phyloP scores from a whole-genome alignment of 2,329 filamentous ascomycete species.

The Trematosphaeria pertusa region DNA sequence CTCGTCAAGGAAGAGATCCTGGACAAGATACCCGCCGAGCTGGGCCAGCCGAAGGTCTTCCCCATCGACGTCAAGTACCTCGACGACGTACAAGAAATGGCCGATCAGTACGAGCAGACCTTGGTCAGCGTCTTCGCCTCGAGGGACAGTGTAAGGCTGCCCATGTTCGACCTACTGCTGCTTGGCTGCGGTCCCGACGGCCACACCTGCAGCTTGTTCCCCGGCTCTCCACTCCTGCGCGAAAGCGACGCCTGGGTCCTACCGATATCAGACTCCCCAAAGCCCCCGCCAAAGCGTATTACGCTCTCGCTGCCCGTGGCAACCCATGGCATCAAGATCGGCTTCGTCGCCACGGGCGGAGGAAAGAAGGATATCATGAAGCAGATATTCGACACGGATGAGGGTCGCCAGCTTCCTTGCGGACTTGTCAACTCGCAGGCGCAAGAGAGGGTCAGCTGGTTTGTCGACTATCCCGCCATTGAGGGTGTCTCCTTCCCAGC shows the following conservation, averaged over 20 bases:
- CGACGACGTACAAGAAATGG: conserved; percentile 86
- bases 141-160: conserved; percentile 91
- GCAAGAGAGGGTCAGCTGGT: conserved; percentile 92
- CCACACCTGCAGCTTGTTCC: conserved; percentile 97
- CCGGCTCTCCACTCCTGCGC: conserved; percentile 82
- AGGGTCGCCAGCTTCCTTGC: conserved; percentile 78
- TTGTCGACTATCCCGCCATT: conserved; percentile 84
- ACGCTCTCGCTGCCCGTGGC: conserved; percentile 92
- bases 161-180: conserved; percentile 92
- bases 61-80: conserved; percentile 74
- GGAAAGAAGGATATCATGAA: conserved; percentile 93
- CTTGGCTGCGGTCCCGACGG: conserved; percentile 95
- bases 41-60: conserved; percentile 75
- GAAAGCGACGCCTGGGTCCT: conserved; percentile 92
- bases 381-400: conserved; percentile 84
- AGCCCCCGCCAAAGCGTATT: conserved; percentile 89
- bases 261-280: conserved; percentile 89
- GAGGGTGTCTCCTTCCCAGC: conserved; percentile 83
- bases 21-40: conserved; percentile 78
- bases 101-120: conserved; percentile 89
- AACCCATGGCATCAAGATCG: conserved; percentile 83
- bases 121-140: conserved; percentile 87
- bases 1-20: conserved; percentile 87
- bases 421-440: conserved; percentile 84
- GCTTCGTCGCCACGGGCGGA: conserved; percentile 87